Evolutionary conservation across 306 rosid genomes (phyloP).

Genomic region (Sindora glabra): DNA sequence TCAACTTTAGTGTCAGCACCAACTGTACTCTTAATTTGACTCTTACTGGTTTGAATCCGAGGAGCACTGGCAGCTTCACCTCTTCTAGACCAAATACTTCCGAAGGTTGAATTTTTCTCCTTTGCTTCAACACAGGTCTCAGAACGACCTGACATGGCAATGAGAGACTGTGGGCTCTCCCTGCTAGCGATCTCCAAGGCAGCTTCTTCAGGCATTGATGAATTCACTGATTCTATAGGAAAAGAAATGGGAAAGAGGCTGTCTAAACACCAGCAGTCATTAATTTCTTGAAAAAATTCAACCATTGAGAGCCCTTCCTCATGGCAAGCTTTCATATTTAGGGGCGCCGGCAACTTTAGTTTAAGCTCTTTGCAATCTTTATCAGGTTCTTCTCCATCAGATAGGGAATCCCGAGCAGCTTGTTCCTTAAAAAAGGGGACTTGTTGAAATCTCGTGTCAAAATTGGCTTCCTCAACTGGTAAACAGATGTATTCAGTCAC

Average conservation of each 20-base stretch:
- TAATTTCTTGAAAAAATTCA: slow-evolving; percentile 18
- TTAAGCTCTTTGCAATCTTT: slow-evolving; percentile 4
- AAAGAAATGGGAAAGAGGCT: slow-evolving; percentile 8
- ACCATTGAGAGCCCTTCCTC: slow-evolving; percentile 6
- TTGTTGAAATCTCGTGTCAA: slow-evolving; percentile 19
- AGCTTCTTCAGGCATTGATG: slow-evolving; percentile 18
- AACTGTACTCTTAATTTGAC: slow-evolving; percentile 14
- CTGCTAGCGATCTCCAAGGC: slow-evolving; percentile 12
- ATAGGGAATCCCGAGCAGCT: slow-evolving; percentile 5
- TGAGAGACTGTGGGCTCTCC: slow-evolving; percentile 23
- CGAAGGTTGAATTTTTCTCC: slow-evolving; percentile 16
- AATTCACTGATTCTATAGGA: slow-evolving; percentile 20
- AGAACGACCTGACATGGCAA: slow-evolving; percentile 16
- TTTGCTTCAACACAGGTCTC: slow-evolving; percentile 12
- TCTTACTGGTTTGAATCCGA: slow-evolving; percentile 32
- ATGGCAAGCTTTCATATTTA: slow-evolving; percentile 7
- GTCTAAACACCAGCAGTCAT: slow-evolving; percentile 3
- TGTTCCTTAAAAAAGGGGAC: not conserved
- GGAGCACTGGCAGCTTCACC: slow-evolving; percentile 58
- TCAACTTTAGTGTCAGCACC: slow-evolving; percentile 18
- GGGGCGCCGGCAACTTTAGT: slow-evolving; percentile 7
- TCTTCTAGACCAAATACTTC: slow-evolving; percentile 58
- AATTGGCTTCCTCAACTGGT: slow-evolving; percentile 1
- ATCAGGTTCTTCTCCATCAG: slow-evolving; percentile 16
- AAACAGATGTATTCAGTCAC: not conserved